These are phyloP conservation scores for maize (Zea mays) DNA, from an alignment of 176 grass and related monocot species.

Conservation along the genomic window DNA sequence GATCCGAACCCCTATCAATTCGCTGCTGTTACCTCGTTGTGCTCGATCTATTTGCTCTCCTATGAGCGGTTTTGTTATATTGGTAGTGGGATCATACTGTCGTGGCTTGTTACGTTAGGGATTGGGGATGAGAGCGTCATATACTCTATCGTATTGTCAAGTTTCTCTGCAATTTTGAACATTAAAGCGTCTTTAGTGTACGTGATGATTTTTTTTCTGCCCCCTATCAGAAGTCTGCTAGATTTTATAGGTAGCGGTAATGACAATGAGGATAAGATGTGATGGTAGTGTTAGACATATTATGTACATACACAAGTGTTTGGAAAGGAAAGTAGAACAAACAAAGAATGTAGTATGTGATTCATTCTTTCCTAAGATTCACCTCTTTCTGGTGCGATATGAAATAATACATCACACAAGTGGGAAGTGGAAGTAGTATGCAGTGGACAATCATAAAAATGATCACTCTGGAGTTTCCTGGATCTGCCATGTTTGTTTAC, in stretches of 20 bases:
- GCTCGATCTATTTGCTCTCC: slow-evolving; percentile 20
- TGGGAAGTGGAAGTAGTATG: slow-evolving; percentile 37
- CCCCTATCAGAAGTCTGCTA: neutral
- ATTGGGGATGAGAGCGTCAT: neutral
- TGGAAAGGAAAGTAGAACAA: slow-evolving; percentile 22
- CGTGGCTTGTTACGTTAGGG: slow-evolving; percentile 3
- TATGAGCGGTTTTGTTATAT: slow-evolving; percentile 5
- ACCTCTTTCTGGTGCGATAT: slow-evolving; percentile 36
- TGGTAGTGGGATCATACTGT: slow-evolving; percentile 6
- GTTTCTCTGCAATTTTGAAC: slow-evolving; percentile 14
- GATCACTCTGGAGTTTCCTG: slow-evolving; percentile 10
- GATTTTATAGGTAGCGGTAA: neutral
- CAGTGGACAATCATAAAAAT: slow-evolving; percentile 18
- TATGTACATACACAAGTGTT: slow-evolving; percentile 21
- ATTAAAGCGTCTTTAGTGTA: neutral
- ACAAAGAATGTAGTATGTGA: slow-evolving; percentile 16
- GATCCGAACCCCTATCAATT: slow-evolving; percentile 33
- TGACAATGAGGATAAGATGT: slow-evolving; percentile 19
- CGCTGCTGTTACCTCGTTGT: neutral
- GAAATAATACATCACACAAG: slow-evolving; percentile 27
- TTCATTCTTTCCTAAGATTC: slow-evolving; percentile 36
- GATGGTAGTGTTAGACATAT: slow-evolving; percentile 15
- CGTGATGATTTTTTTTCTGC: neutral
- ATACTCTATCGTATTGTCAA: neutral
- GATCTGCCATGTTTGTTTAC: slow-evolving; percentile 26